A percentile compares a stretch with the other conserved stretches of the same genome.
These are phyloP conservation scores for Talaromyces amestolkiae DNA, from an alignment of 2,329 filamentous ascomycete genomes.

Conservation along the genomic window DNA sequence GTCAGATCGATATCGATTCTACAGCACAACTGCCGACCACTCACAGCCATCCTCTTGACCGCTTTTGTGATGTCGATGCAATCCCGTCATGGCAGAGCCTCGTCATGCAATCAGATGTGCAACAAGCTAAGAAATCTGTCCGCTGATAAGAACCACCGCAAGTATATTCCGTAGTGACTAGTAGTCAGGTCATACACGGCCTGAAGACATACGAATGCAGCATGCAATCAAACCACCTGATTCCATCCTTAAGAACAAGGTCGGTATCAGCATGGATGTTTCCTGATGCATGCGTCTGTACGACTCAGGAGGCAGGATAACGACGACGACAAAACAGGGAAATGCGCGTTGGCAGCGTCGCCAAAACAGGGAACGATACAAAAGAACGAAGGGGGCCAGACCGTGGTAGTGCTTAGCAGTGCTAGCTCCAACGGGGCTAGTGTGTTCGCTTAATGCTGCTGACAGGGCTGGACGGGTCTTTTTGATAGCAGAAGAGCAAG, in stretches of 20 bases:
- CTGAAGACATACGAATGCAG: not conserved
- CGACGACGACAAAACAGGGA: conserved; percentile 7
- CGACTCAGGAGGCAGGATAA: not conserved
- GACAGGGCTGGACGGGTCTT: not conserved
- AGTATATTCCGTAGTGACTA: not conserved
- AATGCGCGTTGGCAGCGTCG: not conserved
- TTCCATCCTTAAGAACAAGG: not conserved
- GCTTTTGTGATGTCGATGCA: conserved; percentile 3
- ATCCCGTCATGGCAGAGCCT: not conserved
- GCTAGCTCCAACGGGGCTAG: not conserved
- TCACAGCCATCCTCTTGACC: not conserved
- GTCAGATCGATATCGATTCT: not conserved
- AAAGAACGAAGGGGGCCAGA: not conserved
- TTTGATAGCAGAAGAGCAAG: not conserved
- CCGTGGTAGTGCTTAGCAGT: not conserved
- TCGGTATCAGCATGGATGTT: not conserved
- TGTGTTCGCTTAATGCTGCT: not conserved
- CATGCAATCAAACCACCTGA: conserved; percentile 2
- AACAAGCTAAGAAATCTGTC: not conserved
- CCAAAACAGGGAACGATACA: conserved; percentile 5
- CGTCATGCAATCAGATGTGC: conserved; percentile 1
- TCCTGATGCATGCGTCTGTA: not conserved
- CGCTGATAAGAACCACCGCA: not conserved
- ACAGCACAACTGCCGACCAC: not conserved
- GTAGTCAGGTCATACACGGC: not conserved